Evolutionary conservation across 495 filamentous ascomycete genomes (phyloP), one percentile per base, ranked within the genome.

Genomic region (Aspergillus asperescens): DNA sequence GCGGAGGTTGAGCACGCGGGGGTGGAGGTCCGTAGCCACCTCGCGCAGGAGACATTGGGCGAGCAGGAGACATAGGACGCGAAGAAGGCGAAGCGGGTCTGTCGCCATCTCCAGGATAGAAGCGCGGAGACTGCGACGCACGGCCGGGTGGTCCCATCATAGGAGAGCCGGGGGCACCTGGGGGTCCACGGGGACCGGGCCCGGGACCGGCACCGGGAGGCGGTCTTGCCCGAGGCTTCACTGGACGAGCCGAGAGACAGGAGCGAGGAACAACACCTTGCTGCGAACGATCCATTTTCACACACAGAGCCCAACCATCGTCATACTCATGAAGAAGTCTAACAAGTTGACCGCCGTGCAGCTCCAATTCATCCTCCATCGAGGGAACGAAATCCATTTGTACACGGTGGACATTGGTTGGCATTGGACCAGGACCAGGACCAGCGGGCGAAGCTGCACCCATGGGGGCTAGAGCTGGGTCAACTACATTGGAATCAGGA

Each of bases 231-330:
- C 90, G 87, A 49, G 93, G 90, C 75, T 96, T 95, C 59, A 97
- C 84, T 44, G 93, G 89, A 45, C 87, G 83, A 42, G 89, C 86
- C 22, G 94, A 97, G 24, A 98, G 80, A 72, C 94, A 97, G 29
- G 90, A 95, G 28, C 93, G 83, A 16, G 93, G 93, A 48, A 84
- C 89, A 43, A 97, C 94, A 69, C 93, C 93, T 72, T 96, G 90
- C 58, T 87, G 78, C 37, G 89, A 89, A 43, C 89, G 85, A 69
- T 97, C 92, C 41, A 97, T 81, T 54, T 88, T 86, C 61, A 87
- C 83, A 68, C 93, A 97, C 46, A 96, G 87, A 57, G 91, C 88
- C 93, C 93, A 99, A 64, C 93, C 93, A 75, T 99, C 93, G 65
- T 99, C 94, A 66, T 97, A 99, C 68, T 96, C 92, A 58, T 97